These are phyloP conservation scores for Colletotrichum scovillei DNA, from an alignment of 2,329 filamentous ascomycete species.

Conservation along the genomic window DNA sequence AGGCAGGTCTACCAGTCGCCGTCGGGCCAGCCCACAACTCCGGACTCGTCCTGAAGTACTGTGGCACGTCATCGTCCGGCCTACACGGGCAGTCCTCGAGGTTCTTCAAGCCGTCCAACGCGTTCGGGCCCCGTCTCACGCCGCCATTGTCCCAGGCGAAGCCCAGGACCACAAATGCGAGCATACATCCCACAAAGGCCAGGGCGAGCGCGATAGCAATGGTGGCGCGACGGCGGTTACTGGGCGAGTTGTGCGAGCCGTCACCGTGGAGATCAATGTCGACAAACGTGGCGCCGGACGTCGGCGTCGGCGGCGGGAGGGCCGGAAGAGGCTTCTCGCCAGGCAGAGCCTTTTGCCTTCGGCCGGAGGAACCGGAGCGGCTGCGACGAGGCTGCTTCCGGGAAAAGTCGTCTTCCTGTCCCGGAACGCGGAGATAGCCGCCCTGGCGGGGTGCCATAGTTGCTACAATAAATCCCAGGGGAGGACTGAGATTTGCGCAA, in stretches of 20 bases:
- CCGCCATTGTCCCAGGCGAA: constrained; percentile 39
- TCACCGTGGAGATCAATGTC: constrained; percentile 13
- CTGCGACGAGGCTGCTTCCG: constrained; percentile 6
- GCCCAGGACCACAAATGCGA: constrained; percentile 51
- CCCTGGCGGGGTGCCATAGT: constrained; percentile 28
- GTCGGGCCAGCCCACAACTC: constrained; percentile 74
- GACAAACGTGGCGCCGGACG: constrained; percentile 12
- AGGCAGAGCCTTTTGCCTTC: constrained; percentile 35
- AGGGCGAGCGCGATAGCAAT: constrained; percentile 36
- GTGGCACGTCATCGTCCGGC: constrained; percentile 58
- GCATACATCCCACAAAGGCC: constrained; percentile 46
- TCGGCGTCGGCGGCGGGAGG: constrained; percentile 26
- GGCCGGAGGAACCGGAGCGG: constrained; percentile 27
- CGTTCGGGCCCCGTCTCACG: constrained; percentile 22
- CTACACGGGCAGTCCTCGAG: constrained; percentile 42
- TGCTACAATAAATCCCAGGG: background rate
- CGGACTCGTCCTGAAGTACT: constrained; percentile 72
- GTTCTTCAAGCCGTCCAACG: constrained; percentile 39
- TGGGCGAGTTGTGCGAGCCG: constrained; percentile 2
- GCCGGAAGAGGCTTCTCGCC: constrained; percentile 37
- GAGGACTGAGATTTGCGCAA: background rate
- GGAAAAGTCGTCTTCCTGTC: constrained; percentile 24
- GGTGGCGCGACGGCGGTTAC: constrained; percentile 17
- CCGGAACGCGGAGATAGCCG: constrained; percentile 32
- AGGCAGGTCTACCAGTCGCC: constrained; percentile 75